These are phyloP conservation scores for Boletus eberwhitei DNA, from an alignment of 768 basidiomycete species.

Conservation along the genomic window DNA sequence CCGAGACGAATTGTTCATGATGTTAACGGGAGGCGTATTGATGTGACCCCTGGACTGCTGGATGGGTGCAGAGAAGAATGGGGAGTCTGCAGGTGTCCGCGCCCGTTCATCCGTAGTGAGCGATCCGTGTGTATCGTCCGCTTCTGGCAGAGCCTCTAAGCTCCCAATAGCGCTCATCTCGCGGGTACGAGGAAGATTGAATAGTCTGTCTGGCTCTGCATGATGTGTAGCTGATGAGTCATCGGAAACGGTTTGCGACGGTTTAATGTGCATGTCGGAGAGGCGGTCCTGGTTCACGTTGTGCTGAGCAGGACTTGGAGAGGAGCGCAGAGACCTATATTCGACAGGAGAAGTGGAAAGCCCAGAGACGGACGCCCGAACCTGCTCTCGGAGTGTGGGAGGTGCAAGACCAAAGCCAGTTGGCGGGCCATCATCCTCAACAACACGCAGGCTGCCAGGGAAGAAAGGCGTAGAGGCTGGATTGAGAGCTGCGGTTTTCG, in stretches of 20 bases:
- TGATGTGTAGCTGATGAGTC: conserved; percentile 48
- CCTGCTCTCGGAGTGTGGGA: conserved; percentile 43
- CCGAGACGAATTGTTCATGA: conserved; percentile 32
- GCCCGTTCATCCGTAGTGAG: conserved; percentile 25
- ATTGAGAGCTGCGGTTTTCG: conserved; percentile 73
- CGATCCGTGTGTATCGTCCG: conserved; percentile 46
- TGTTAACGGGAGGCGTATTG: conserved; percentile 46
- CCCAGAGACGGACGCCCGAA: conserved; percentile 50
- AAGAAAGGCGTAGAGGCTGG: conserved; percentile 85
- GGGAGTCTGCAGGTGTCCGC: conserved; percentile 26
- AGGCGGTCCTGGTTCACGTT: conserved; percentile 24
- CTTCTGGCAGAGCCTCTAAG: conserved; percentile 54
- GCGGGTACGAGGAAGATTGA: conserved; percentile 39
- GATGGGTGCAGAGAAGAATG: conserved; percentile 40
- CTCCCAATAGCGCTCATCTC: conserved; percentile 51
- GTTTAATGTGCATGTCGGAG: conserved; percentile 31
- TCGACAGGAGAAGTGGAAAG: conserved; percentile 62
- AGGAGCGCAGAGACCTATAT: conserved; percentile 63
- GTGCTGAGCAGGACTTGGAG: conserved; percentile 58
- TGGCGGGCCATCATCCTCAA: conserved; percentile 49
- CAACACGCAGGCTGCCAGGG: conserved; percentile 56
- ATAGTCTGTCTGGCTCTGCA: conserved; percentile 43
- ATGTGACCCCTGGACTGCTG: conserved; percentile 38
- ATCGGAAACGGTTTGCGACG: conserved; percentile 37
- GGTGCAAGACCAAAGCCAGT: conserved; percentile 44